These are phyloP conservation scores for Yamadazyma atlantica DNA, from an alignment of 1,139 yeast species.

Conservation along the genomic window DNA sequence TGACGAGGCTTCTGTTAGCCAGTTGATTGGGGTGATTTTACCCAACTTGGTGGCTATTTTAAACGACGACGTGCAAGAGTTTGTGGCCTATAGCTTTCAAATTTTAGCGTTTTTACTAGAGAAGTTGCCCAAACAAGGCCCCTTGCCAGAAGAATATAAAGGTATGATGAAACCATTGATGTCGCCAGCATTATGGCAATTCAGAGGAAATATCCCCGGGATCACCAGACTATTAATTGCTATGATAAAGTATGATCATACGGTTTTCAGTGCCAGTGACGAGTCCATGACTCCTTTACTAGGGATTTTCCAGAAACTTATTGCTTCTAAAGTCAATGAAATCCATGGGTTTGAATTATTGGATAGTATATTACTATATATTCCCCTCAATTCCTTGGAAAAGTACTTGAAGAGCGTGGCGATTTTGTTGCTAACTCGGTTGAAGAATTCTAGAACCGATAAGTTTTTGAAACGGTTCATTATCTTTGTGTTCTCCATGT, in stretches of 20 bases:
- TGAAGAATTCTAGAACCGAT: constrained; percentile 80
- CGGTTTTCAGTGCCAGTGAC: constrained; percentile 41
- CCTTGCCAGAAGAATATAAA: constrained; percentile 62
- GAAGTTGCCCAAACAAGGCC: constrained; percentile 44
- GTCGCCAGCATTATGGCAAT: constrained; percentile 91
- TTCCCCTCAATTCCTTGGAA: constrained; percentile 51
- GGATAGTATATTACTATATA: constrained; percentile 60
- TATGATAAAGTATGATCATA: constrained; percentile 63
- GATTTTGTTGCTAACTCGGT: constrained; percentile 70
- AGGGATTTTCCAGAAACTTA: constrained; percentile 94
- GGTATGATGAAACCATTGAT: constrained; percentile 76
- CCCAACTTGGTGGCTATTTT: constrained; percentile 69
- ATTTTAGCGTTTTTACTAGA: constrained; percentile 78
- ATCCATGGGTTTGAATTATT: constrained; percentile 80
- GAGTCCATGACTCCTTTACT: constrained; percentile 69
- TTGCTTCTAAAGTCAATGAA: constrained; percentile 83
- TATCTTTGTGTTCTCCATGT: constrained; percentile 58
- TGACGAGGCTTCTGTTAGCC: constrained; percentile 27
- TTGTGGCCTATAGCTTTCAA: constrained; percentile 91
- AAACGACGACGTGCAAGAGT: constrained; percentile 87
- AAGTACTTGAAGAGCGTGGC: constrained; percentile 74
- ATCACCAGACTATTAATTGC: constrained; percentile 77
- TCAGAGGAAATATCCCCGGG: constrained; percentile 90
- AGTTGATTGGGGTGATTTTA: constrained; percentile 56
- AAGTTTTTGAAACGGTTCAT: constrained; percentile 74